phyloP scores from a whole-genome alignment of 306 rosid genomes.

The Citrullus mucosospermus region DNA sequence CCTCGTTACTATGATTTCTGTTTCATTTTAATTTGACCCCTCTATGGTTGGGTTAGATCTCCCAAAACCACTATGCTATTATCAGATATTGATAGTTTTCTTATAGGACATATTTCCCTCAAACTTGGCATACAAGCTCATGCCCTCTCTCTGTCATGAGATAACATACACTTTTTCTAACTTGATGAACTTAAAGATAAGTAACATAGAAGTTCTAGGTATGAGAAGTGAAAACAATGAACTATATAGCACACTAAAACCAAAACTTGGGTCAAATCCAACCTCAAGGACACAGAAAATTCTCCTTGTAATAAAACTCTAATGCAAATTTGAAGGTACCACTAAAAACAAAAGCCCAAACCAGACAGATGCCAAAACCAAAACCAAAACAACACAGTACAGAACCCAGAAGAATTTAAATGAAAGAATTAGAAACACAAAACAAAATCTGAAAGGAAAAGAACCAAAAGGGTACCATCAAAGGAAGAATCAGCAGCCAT shows the following conservation, averaged over 20 bases:
- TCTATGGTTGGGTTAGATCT: not conserved
- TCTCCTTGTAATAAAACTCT: not conserved
- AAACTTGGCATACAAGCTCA: not conserved
- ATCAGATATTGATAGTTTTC: not conserved
- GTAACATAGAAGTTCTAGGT: not conserved
- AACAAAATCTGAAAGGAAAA: not conserved
- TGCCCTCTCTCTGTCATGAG: not conserved
- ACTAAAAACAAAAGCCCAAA: constrained; percentile 6
- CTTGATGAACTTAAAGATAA: not conserved
- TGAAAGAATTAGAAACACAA: not conserved
- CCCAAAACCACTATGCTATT: not conserved
- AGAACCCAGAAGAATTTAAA: constrained; percentile 11
- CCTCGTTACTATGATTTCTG: not conserved
- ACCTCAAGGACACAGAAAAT: not conserved
- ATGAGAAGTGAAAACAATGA: not conserved
- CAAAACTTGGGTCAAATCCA: not conserved
- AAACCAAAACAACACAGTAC: not conserved
- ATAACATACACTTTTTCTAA: not conserved
- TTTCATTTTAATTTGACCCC: not conserved
- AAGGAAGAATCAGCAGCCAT: constrained; percentile 61
- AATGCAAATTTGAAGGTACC: not conserved
- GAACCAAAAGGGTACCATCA: constrained; percentile 31
- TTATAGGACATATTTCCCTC: not conserved
- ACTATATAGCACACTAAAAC: not conserved
- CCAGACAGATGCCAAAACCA: not conserved